Evolutionary conservation across 345 rosid genomes (phyloP), one percentile per base, ranked within the genome.

Genomic region (Citropsis articulata): DNA sequence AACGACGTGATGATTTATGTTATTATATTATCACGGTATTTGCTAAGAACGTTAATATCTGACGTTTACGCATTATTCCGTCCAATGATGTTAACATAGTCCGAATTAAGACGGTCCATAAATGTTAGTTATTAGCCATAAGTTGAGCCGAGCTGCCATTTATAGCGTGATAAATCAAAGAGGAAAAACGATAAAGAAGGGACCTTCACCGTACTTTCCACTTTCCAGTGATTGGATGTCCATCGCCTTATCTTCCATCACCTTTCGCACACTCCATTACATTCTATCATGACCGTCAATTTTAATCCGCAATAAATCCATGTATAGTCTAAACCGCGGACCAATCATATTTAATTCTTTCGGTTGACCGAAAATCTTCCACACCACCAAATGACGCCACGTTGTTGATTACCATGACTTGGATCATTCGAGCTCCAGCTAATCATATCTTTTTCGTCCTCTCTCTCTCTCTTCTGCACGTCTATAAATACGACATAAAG

Each of bases 401-500:
- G 79, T 63, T 75, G 70, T 14, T 1, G 1, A 1, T 13, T 1
- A 27, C 65, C 40, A 68, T 36, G 50, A 35, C 60, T 27, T 24
- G 16, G 35, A 1, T n/a, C n/a, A 4, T 22, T 28, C 28, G 7
- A 50, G 12, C 30, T 48, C 6, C 78, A 63, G 28, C 62, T 45
- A 45, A 63, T 63, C 22, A 27, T 61, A 8, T 14, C 53, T 6
- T 3, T 25, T 38, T 35, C 7, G 13, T 22, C 33, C 13, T 30
- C 35, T 65, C 24, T 53, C 24, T 53, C 48, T 65, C 7, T 8
- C 38, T 7, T 10, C 55, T 25, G 57, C 73, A 8, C 22, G n/a
- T 10, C 18, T 81, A 77, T 81, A 81, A 73, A 81, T 81, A 69
- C 21, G 4, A 53, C 67, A 12, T 7, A 8, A 31, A 13, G 8